Percentiles rank a stretch among this genome's conserved stretches.
These are phyloP conservation scores for Pleoardoris graminearum DNA, from an alignment of 2,329 filamentous ascomycete genomes.

Conservation along the genomic window DNA sequence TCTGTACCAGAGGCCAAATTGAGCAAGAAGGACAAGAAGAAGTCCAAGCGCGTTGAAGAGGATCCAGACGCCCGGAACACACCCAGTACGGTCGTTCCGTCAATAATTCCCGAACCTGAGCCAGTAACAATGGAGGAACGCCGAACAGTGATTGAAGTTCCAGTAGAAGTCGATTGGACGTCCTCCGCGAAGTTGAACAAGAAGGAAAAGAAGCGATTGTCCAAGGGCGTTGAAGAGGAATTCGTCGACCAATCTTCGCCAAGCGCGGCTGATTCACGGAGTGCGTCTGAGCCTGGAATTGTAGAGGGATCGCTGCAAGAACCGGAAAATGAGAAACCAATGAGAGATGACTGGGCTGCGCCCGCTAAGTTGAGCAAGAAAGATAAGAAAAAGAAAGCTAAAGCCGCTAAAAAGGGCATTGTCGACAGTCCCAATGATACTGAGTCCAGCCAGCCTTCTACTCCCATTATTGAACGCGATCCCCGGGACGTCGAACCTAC, in stretches of 20 bases:
- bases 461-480: constrained; percentile 40
- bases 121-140: neutral
- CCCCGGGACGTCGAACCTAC: constrained; percentile 14
- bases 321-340: constrained; percentile 9
- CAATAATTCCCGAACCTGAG: constrained; percentile 1
- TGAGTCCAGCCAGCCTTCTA: constrained; percentile 28
- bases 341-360: neutral
- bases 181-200: constrained; percentile 6
- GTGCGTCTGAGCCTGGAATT: constrained; percentile 4
- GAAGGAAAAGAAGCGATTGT: constrained; percentile 24
- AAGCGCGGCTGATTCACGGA: constrained; percentile 15
- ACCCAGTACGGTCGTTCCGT: neutral
- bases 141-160: neutral
- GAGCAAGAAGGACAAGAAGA: constrained; percentile 9
- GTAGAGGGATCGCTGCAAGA: constrained; percentile 3
- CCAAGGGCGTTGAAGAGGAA: constrained; percentile 28
- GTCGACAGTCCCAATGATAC: constrained; percentile 37
- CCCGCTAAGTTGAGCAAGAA: constrained; percentile 44
- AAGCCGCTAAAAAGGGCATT: constrained; percentile 35
- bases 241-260: constrained; percentile 23
- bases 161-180: constrained; percentile 14
- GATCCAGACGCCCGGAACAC: neutral
- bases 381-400: constrained; percentile 42
- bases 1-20: constrained; percentile 6
- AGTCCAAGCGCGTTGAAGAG: constrained; percentile 7